Conservation (phyloP, 176 grass and related monocot species). For the Triticum monococcum region DNA sequence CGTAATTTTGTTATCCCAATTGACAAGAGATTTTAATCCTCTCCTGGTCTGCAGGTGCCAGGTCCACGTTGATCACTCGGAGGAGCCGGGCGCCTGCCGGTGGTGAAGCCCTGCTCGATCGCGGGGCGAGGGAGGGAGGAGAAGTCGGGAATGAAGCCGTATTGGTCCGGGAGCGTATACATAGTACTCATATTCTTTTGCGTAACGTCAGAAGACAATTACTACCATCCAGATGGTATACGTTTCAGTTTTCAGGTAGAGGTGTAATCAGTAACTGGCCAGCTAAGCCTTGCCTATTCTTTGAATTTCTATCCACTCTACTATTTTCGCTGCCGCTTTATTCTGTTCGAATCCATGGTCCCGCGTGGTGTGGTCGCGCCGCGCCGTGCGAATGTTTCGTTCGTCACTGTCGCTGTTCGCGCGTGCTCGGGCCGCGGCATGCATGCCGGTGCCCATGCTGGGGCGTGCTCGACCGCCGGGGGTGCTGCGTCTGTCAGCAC, state of each 20-base stretch:
- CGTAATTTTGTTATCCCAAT: too few species aligned
- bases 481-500: background rate
- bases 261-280: background rate
- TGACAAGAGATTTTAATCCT: background rate
- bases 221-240: background rate
- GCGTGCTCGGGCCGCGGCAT: conserved; percentile 18
- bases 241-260: conserved; percentile 31
- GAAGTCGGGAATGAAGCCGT: conserved; percentile 58
- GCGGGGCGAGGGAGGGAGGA: background rate
- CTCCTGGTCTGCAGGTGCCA: conserved; percentile 15
- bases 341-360: background rate
- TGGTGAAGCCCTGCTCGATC: conserved; percentile 7
- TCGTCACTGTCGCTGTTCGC: background rate
- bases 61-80: conserved; percentile 9
- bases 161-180: conserved; percentile 62
- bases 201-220: background rate
- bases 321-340: background rate
- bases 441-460: conserved; percentile 19
- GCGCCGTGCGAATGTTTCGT: background rate
- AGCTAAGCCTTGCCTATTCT: conserved; percentile 24
- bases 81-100: background rate
- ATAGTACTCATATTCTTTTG: conserved; percentile 33
- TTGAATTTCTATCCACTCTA: background rate
- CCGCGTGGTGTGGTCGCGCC: background rate
- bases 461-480: background rate